Evolutionary conservation across 2,329 filamentous ascomycete species (phyloP), one percentile per base, ranked within the genome.

Genomic region (Exophiala aquamarina): DNA sequence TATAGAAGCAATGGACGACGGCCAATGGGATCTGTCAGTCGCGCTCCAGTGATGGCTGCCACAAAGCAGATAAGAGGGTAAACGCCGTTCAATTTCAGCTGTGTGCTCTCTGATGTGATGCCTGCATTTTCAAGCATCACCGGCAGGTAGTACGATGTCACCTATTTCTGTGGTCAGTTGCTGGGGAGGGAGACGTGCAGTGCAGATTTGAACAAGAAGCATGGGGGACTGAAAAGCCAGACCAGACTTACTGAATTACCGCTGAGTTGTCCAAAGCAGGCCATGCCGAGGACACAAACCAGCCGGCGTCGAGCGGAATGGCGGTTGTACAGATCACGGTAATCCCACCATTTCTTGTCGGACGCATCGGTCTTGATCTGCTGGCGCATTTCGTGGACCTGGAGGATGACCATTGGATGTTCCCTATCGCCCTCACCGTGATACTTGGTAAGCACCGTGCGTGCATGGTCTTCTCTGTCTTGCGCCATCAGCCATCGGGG

Each of bases 401-500:
- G 61, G 1, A 62, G 49, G n/a, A 54, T 47, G 3, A 64, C 61
- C 41, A 56, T 63, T 14, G 52, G 44, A 10, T 55, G 57, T 29
- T 63, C 51, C 2, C 47, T 41, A 19, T 67, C 63, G 1, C 70
- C 69, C 52, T 80, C 73, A 2, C 78, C 80, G 37, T 83, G 82
- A 55, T 79, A 80, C 49, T 75, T 76, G 3, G 75, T 71, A 48
- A 87, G 71, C 3, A 79, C 74, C 4, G 71, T 66, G 13, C 77
- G 66, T 1, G 78, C 80, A 53, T 83, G 73, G 15, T 82, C 78
- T 10, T 74, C 68, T 8, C 76, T 73, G 50, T 80, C 76, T 47
- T 81, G 74, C 44, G 74, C 73, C 42, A 81, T 78, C 14, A 83
- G 68, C 79, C 79, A 84, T 2, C 81, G 82, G 2, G 77, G 66